Percentiles rank a stretch among this genome's conserved stretches.
Conservation (phyloP, 352 stramenopile species). For the Globisporangium uncinulatum region DNA sequence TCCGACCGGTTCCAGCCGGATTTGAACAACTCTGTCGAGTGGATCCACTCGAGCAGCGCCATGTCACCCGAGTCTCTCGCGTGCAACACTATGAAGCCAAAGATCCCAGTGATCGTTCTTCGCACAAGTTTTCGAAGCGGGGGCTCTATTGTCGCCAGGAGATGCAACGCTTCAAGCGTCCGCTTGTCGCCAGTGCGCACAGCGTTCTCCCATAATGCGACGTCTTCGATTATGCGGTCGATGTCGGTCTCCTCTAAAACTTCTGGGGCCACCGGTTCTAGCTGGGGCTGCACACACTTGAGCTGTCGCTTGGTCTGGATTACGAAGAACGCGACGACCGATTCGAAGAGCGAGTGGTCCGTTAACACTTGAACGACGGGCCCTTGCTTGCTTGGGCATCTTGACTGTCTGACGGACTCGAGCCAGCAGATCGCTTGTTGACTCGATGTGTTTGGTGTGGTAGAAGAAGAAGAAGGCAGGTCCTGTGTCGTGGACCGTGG, state of each 20-base stretch:
- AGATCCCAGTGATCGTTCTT: neutral
- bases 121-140: neutral
- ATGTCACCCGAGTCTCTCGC: neutral
- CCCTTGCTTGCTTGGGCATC: no score
- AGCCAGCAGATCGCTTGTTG: no score
- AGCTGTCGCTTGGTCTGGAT: neutral
- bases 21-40: neutral
- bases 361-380: neutral
- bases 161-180: neutral
- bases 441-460: no score
- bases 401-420: no score
- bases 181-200: neutral
- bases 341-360: neutral
- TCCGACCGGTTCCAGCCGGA: neutral
- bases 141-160: no score
- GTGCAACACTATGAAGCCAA: neutral
- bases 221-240: neutral
- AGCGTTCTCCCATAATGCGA: neutral
- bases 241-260: no score
- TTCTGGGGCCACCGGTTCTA: no score
- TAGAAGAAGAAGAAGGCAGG: no score
- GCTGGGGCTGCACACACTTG: neutral
- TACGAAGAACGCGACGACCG: neutral
- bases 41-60: conserved; percentile 5
- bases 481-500: no score